Conservation (phyloP, 495 filamentous ascomycete genomes). For the Penicillium malachiteum region DNA sequence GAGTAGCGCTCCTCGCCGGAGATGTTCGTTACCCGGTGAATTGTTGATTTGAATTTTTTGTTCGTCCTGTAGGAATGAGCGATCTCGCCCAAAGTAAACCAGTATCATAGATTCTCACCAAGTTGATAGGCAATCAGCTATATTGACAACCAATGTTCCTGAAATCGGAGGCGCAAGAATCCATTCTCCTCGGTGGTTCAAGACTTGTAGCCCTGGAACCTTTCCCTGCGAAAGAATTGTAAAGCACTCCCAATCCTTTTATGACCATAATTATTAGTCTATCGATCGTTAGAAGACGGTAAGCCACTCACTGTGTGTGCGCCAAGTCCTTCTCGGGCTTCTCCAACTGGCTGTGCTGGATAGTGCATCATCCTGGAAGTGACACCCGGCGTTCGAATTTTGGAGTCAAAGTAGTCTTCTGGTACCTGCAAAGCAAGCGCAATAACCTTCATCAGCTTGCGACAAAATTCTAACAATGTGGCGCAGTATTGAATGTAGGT, state of each 20-base stretch:
- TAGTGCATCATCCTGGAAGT: constrained; percentile 47
- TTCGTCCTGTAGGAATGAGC: constrained; percentile 29
- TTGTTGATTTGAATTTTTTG: constrained; percentile 44
- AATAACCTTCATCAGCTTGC: constrained; percentile 42
- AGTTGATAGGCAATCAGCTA: constrained; percentile 46
- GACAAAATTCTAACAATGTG: constrained; percentile 28
- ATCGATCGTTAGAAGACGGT: neutral
- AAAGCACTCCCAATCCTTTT: constrained; percentile 48
- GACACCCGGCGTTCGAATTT: constrained; percentile 41
- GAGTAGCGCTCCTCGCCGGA: constrained; percentile 46
- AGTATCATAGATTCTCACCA: constrained; percentile 26
- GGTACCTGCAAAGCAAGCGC: constrained; percentile 44
- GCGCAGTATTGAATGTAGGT: constrained; percentile 28
- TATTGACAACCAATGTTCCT: constrained; percentile 51
- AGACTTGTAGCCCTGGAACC: constrained; percentile 47
- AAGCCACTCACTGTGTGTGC: constrained; percentile 36
- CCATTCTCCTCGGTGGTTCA: constrained; percentile 40
- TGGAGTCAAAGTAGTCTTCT: constrained; percentile 45
- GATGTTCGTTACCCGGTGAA: constrained; percentile 51
- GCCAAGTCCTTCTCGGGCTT: constrained; percentile 42
- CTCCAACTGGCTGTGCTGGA: constrained; percentile 34
- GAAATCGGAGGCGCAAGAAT: constrained; percentile 42
- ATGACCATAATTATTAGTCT: neutral
- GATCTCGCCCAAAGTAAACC: neutral
- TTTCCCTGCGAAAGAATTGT: constrained; percentile 39